Percentiles rank a stretch among this genome's conserved stretches.
Evolutionary conservation across 2,329 filamentous ascomycete genomes (phyloP).

Genomic region (Aspergillus quadricinctus): DNA sequence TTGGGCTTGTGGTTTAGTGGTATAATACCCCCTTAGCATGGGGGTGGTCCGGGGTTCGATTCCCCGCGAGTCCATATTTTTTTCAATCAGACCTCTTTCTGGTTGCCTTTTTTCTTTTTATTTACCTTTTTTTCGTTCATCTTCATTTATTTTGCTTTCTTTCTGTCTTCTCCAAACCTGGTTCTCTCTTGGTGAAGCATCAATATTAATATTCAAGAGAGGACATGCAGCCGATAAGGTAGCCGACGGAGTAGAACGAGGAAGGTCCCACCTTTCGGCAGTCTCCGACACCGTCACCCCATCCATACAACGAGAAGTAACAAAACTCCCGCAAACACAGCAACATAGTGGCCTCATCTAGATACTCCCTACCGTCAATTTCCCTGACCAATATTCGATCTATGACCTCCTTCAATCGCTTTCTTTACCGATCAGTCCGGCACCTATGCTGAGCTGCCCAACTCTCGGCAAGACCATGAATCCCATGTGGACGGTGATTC

Average conservation of each 20-base stretch:
- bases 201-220: neutral
- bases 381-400: neutral
- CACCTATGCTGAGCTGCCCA: neutral
- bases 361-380: neutral
- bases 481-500: neutral
- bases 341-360: neutral
- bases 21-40: constrained; percentile 48
- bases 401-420: neutral
- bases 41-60: constrained; percentile 48
- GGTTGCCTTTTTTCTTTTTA: too few relatives aligned
- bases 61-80: constrained; percentile 44
- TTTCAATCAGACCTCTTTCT: too few relatives aligned
- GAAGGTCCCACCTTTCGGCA: neutral
- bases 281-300: neutral
- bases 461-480: neutral
- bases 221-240: neutral
- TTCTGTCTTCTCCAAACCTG: too few relatives aligned
- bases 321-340: neutral
- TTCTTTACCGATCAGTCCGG: neutral
- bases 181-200: neutral
- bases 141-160: too few relatives aligned
- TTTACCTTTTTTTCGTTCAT: too few relatives aligned
- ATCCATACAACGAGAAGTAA: neutral
- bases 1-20: constrained; percentile 45
- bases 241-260: too few relatives aligned